Percentiles rank a stretch among this genome's conserved stretches.
These are phyloP conservation scores for Talaromyces trachyspermus DNA, from an alignment of 495 filamentous ascomycete genomes.

Conservation along the genomic window DNA sequence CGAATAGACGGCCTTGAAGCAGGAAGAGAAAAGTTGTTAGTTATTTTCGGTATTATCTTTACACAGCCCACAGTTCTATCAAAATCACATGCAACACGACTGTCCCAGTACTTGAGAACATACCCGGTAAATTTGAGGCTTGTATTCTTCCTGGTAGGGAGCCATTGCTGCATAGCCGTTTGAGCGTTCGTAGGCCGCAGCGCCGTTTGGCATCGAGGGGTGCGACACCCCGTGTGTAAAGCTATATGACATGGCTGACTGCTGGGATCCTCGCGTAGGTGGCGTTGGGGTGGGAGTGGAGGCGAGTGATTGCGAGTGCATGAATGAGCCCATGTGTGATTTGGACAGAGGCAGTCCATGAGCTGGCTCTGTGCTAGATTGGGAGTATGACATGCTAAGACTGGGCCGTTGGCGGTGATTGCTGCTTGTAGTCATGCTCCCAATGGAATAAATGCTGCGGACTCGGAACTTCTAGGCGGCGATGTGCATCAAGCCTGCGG, in stretches of 20 bases:
- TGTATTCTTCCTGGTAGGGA: conserved; percentile 45
- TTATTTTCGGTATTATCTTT: too few species aligned
- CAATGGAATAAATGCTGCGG: not conserved
- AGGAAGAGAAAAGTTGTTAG: conserved; percentile 13
- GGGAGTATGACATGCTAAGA: conserved; percentile 39
- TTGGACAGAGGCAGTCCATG: conserved; percentile 37
- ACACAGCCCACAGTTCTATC: too few species aligned
- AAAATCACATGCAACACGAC: too few species aligned
- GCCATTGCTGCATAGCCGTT: conserved; percentile 44
- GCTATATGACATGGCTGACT: conserved; percentile 36
- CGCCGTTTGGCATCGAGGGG: conserved; percentile 23
- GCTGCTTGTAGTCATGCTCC: conserved; percentile 37
- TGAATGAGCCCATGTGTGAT: conserved; percentile 43
- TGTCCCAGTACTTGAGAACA: conserved; percentile 14
- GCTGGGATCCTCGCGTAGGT: conserved; percentile 37
- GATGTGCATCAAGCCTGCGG: conserved; percentile 1
- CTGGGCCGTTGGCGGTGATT: conserved; percentile 31
- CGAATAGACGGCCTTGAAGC: conserved; percentile 78
- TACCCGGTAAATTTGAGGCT: conserved; percentile 74
- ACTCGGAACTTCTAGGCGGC: not conserved
- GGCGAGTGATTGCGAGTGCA: conserved; percentile 43
- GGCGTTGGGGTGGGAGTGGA: conserved; percentile 50
- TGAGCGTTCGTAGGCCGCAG: conserved; percentile 37
- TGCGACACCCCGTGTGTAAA: conserved; percentile 29
- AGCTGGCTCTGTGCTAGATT: conserved; percentile 33